Evolutionary conservation across 768 basidiomycete genomes (phyloP).

Genomic region (Russula compacta): DNA sequence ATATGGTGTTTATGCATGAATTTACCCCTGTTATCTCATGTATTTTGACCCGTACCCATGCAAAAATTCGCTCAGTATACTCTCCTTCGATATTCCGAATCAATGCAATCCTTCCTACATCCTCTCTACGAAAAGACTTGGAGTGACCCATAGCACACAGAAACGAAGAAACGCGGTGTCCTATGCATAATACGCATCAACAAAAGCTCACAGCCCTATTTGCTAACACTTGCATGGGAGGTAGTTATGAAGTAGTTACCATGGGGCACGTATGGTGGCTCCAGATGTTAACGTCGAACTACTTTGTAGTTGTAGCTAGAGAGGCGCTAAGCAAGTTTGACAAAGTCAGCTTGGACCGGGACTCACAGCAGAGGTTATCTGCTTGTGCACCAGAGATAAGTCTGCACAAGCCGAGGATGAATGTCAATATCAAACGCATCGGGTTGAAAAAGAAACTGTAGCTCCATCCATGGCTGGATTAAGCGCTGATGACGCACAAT

Average conservation of each 20-base stretch:
- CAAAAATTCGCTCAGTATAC: constrained; percentile 11
- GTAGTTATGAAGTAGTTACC: constrained; percentile 9
- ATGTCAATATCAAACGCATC: background rate
- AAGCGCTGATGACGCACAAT: constrained; percentile 50
- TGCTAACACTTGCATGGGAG: background rate
- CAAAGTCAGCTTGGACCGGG: no score
- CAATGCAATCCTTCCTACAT: constrained; percentile 1
- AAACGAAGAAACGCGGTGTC: background rate
- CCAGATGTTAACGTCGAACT: constrained; percentile 8
- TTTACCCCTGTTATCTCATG: constrained; percentile 14
- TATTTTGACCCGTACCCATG: constrained; percentile 5
- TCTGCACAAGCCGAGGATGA: background rate
- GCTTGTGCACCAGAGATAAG: constrained; percentile 19
- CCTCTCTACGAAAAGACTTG: background rate
- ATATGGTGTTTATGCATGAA: constrained; percentile 14
- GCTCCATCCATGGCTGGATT: background rate
- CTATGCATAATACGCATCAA: background rate
- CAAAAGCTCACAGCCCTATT: background rate
- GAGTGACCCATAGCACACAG: background rate
- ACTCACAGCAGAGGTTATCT: constrained; percentile 19
- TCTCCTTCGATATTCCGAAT: constrained; percentile 2
- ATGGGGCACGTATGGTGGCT: constrained; percentile 17
- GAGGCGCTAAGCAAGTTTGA: background rate
- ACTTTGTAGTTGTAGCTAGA: constrained; percentile 14
- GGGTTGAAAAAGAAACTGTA: background rate